These are phyloP conservation scores for Colletotrichum trifolii DNA, from an alignment of 2,329 filamentous ascomycete genomes.

Conservation along the genomic window DNA sequence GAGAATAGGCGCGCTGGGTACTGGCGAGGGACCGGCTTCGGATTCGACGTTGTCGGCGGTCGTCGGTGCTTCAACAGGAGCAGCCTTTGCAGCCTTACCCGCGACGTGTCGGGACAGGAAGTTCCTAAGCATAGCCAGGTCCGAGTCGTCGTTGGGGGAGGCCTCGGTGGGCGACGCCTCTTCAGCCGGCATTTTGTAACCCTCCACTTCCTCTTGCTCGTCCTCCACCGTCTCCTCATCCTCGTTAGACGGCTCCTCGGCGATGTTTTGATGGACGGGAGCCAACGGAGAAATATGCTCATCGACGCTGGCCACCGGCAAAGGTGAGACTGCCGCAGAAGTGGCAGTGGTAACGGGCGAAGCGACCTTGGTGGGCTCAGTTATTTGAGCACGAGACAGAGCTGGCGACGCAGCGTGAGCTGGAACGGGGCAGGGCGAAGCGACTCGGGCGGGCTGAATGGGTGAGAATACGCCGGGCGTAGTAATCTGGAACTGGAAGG, in stretches of 20 bases:
- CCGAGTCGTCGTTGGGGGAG: slow-evolving; percentile 15
- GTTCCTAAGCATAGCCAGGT: slow-evolving; percentile 23
- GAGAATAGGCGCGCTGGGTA: slow-evolving; percentile 16
- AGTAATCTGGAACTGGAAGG: no score
- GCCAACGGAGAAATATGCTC: background rate
- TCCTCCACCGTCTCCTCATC: slow-evolving; percentile 1
- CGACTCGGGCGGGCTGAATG: no score
- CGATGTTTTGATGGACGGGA: background rate
- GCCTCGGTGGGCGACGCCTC: background rate
- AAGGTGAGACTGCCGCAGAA: background rate
- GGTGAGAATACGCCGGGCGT: no score
- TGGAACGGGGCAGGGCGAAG: no score
- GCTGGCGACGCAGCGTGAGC: no score
- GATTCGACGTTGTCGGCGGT: background rate
- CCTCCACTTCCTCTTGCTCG: background rate
- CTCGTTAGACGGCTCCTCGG: background rate
- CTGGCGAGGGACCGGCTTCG: background rate
- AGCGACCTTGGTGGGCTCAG: no score
- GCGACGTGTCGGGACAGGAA: slow-evolving; percentile 24
- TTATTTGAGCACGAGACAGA: no score
- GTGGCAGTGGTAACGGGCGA: background rate
- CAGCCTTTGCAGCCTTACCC: slow-evolving; percentile 44
- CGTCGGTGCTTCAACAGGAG: slow-evolving; percentile 41
- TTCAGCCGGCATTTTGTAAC: background rate
- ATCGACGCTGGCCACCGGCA: background rate